Conservation (phyloP, 306 rosid genomes). For the Cicer yamashitae region DNA sequence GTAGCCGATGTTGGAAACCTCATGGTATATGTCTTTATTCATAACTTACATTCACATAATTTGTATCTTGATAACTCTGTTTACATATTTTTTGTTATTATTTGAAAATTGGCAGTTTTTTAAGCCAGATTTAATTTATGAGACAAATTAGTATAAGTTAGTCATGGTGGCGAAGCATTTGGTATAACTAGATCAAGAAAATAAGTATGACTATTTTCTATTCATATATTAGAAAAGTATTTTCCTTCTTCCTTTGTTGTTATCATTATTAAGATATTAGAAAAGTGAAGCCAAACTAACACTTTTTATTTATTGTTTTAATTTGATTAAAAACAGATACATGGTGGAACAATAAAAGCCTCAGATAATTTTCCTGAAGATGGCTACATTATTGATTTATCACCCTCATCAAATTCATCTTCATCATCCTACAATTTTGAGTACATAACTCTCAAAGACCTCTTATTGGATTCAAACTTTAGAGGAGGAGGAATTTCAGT, state of each 20-base stretch:
- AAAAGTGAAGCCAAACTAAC: constrained; percentile 15
- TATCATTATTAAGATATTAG: background rate
- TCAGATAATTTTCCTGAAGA: constrained; percentile 65
- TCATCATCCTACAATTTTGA: constrained; percentile 76
- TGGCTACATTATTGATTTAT: constrained; percentile 73
- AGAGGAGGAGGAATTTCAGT: constrained; percentile 87
- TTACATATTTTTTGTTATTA: too few species aligned
- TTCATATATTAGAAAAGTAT: background rate
- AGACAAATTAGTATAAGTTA: constrained; percentile 16
- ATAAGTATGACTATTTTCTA: constrained; percentile 26
- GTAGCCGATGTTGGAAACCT: constrained; percentile 70
- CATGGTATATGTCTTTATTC: constrained; percentile 64
- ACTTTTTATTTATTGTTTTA: constrained; percentile 16
- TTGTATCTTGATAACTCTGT: too few species aligned
- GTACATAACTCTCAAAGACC: constrained; percentile 71
- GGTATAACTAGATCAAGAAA: constrained; percentile 43
- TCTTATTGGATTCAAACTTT: constrained; percentile 76
- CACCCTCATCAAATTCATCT: constrained; percentile 56
- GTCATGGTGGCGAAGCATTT: constrained; percentile 39
- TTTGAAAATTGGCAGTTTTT: constrained; percentile 43
- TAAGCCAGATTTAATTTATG: background rate
- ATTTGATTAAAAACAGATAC: constrained; percentile 63
- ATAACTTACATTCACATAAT: constrained; percentile 18
- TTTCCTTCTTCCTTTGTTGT: background rate
- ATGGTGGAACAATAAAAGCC: constrained; percentile 84